A percentile compares a stretch with the other conserved stretches of the same genome.
These are phyloP conservation scores for Colletotrichum magnum DNA, from an alignment of 2,329 filamentous ascomycete genomes.

Conservation along the genomic window DNA sequence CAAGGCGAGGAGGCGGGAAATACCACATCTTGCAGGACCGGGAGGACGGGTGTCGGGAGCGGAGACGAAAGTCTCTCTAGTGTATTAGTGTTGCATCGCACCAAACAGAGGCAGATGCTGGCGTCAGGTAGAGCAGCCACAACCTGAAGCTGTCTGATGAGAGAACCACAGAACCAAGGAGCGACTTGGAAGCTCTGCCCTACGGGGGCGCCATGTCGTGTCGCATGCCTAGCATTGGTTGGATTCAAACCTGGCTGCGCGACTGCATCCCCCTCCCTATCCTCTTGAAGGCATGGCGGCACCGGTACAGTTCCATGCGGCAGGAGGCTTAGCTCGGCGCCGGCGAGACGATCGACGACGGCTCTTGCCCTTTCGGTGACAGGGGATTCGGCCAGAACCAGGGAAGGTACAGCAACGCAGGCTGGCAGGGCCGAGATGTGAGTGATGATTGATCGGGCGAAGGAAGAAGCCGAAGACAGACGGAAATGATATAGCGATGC, in stretches of 20 bases:
- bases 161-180: not conserved
- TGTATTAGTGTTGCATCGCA: constrained; percentile 4
- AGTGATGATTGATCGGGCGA: constrained; percentile 9
- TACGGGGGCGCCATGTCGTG: constrained; percentile 2
- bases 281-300: constrained; percentile 9
- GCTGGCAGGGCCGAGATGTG: constrained; percentile 19
- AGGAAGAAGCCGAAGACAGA: constrained; percentile 17
- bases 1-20: not conserved
- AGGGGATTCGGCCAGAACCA: constrained; percentile 22
- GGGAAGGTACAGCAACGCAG: constrained; percentile 9
- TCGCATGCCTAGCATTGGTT: not conserved
- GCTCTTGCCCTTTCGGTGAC: constrained; percentile 32
- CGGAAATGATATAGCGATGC: constrained; percentile 35
- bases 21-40: constrained; percentile 17
- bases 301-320: constrained; percentile 29
- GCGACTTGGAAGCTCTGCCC: constrained; percentile 7
- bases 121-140: constrained; percentile 8
- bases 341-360: constrained; percentile 34
- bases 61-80: not conserved
- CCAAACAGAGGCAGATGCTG: constrained; percentile 11
- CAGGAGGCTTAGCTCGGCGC: constrained; percentile 30
- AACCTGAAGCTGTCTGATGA: not conserved
- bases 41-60: constrained; percentile 12
- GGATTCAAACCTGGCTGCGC: not conserved
- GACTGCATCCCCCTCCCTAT: not conserved